phyloP scores from a whole-genome alignment of 2,329 filamentous ascomycete genomes.

The Shiraia sp. region DNA sequence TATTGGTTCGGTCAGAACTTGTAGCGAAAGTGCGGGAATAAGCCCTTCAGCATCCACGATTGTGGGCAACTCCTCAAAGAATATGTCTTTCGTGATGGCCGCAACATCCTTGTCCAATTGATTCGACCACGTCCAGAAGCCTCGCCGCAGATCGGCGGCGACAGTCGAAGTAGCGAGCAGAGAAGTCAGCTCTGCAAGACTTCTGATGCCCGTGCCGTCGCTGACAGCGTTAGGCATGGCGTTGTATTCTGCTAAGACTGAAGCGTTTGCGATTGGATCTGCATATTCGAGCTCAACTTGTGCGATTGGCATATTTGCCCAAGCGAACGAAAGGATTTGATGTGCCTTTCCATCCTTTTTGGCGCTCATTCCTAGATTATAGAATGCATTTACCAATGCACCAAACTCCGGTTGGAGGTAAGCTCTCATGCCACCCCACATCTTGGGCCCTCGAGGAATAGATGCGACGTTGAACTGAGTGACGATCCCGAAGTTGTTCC shows the following conservation, averaged over 20 bases:
- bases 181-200: slow-evolving; percentile 22
- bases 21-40: slow-evolving; percentile 25
- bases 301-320: slow-evolving; percentile 15
- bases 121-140: slow-evolving; percentile 33
- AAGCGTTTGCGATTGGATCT: slow-evolving; percentile 25
- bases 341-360: slow-evolving; percentile 27
- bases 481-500: slow-evolving; percentile 43
- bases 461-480: slow-evolving; percentile 31
- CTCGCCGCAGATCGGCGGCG: slow-evolving; percentile 22
- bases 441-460: slow-evolving; percentile 19
- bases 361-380: slow-evolving; percentile 28
- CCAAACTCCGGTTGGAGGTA: slow-evolving; percentile 18
- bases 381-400: slow-evolving; percentile 26
- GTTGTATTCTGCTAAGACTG: slow-evolving; percentile 32
- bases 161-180: slow-evolving; percentile 11
- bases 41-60: slow-evolving; percentile 22
- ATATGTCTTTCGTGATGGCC: slow-evolving; percentile 24
- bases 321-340: slow-evolving; percentile 32
- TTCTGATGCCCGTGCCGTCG: slow-evolving; percentile 22
- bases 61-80: slow-evolving; percentile 22
- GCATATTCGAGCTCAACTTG: slow-evolving; percentile 28
- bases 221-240: slow-evolving; percentile 17
- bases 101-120: slow-evolving; percentile 28
- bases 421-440: slow-evolving; percentile 31
- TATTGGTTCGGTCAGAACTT: slow-evolving; percentile 29